Evolutionary conservation across 1,284 basidiomycete genomes (phyloP), one percentile per base, ranked within the genome.

Genomic region (Tilletia horrida): DNA sequence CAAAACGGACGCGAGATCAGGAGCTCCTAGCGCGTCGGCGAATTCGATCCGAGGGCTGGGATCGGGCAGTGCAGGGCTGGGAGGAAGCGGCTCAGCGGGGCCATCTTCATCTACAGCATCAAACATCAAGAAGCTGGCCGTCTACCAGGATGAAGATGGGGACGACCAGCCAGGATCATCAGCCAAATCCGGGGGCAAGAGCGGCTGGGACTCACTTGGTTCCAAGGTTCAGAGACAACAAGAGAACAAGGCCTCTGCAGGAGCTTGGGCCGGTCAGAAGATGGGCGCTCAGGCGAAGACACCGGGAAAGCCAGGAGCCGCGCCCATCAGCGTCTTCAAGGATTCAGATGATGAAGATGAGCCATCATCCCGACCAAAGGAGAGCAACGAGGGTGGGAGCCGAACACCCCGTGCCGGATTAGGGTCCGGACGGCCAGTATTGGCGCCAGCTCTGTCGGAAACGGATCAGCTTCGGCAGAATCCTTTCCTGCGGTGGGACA

Each of bases 401-500:
- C 55, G 55, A 16, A 59, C 55, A 14, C 55, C 55, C 4, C 55
- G 55, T 31, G 25, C 2, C 13, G 29, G 29, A 1, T 18, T 40
- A 16, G 31, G 55, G 6, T 59, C 27, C 14, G 55, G 29, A 40
- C 52, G 55, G 14, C 27, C 27, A 18, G 55, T n/a, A 13, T 40
- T 59, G n/a, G 55, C 55, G 13, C 55, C 55, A 18, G 8, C 55
- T 31, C 29, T 59, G 13, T 59, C 47, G 25, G 78, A 79, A 64
- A 72, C 74, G 35, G 77, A 81, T 35, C 66, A 74, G 47, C 44
- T 81, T 48, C 73, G 76, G 31, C 69, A 67, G 65, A 73, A 77
- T 21, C 79, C 79, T 0, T 77, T 81, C 42, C 66, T 74, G 11
- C 71, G 76, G 66, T 81, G 77, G 71, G 71, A 62, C 29, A 68